phyloP scores from a whole-genome alignment of 2,329 filamentous ascomycete genomes.

The Rhynchosporium secalis region DNA sequence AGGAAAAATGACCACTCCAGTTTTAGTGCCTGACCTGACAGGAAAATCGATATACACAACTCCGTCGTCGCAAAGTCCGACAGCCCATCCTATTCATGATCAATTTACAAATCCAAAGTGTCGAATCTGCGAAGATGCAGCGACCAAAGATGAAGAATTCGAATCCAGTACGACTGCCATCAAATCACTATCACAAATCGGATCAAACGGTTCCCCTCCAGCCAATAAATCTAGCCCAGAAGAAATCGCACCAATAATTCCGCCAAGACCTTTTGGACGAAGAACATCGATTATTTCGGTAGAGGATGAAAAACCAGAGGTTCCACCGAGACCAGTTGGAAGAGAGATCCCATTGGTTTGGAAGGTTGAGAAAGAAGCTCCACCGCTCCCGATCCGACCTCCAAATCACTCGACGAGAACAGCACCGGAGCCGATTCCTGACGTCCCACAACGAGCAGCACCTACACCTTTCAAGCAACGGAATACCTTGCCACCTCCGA shows the following conservation, averaged over 20 bases:
- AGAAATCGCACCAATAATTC: not conserved
- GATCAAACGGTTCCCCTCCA: not conserved
- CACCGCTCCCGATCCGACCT: constrained; percentile 1
- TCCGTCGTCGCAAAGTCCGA: constrained; percentile 3
- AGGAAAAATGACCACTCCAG: constrained; percentile 2
- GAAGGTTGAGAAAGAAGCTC: constrained; percentile 3
- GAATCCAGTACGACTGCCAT: not conserved
- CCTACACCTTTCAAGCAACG: constrained; percentile 9
- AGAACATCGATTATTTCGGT: not conserved
- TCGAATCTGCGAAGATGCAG: not conserved
- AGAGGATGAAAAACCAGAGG: not conserved
- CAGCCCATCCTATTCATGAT: not conserved
- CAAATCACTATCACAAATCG: not conserved
- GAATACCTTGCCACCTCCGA: not conserved
- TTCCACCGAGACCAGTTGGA: not conserved
- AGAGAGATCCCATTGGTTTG: not conserved
- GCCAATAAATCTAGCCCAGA: not conserved
- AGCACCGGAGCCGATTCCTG: constrained; percentile 4
- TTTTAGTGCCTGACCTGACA: constrained; percentile 11
- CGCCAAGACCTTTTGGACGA: not conserved
- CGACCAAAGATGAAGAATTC: not conserved
- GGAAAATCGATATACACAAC: constrained; percentile 12
- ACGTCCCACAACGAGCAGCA: not conserved
- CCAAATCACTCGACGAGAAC: not conserved
- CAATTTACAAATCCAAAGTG: constrained; percentile 7